Percentiles rank a stretch among this genome's conserved stretches.
Evolutionary conservation across 371 early-diverging fungal genomes (phyloP).

Genomic region (Mycotypha africana): DNA sequence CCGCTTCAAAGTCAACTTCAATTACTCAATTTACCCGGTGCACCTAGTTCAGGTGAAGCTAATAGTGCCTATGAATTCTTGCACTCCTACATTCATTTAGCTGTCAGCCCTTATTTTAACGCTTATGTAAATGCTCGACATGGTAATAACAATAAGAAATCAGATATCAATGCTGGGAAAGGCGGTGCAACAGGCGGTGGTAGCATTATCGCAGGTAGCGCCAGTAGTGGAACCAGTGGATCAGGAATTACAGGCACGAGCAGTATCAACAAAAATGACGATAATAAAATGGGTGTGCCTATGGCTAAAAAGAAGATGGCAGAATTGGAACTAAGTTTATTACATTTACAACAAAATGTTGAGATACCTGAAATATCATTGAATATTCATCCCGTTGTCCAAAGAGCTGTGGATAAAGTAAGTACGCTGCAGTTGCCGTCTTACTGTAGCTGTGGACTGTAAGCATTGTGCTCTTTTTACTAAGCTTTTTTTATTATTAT

Average conservation of each 20-base stretch:
- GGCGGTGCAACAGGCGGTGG: too few relatives aligned
- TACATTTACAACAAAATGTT: slow-evolving; percentile 95
- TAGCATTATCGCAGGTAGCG: too few relatives aligned
- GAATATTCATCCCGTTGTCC: slow-evolving; percentile 81
- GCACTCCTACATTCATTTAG: slow-evolving; percentile 89
- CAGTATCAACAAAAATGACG: slow-evolving; percentile 77
- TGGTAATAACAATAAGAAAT: slow-evolving; percentile 25
- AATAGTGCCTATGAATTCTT: slow-evolving; percentile 88
- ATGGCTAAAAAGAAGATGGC: slow-evolving; percentile 97
- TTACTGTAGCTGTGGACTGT: background rate
- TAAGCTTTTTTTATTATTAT: background rate
- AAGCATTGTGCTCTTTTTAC: background rate
- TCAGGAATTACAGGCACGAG: too few relatives aligned
- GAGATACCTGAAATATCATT: slow-evolving; percentile 94
- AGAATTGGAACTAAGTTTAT: slow-evolving; percentile 91
- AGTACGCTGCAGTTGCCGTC: too few relatives aligned
- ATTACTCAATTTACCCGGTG: slow-evolving; percentile 90
- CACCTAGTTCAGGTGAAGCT: slow-evolving; percentile 54
- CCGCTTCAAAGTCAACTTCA: slow-evolving; percentile 83
- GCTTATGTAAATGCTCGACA: slow-evolving; percentile 81
- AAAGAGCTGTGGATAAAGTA: slow-evolving; percentile 72
- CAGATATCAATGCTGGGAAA: slow-evolving; percentile 16
- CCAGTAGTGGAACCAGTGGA: slow-evolving; percentile 18
- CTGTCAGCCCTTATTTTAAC: slow-evolving; percentile 95
- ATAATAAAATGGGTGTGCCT: slow-evolving; percentile 85